Base-by-base conservation (phyloP, 179 eudicot species). In the Gypsophila paniculata region DNA sequence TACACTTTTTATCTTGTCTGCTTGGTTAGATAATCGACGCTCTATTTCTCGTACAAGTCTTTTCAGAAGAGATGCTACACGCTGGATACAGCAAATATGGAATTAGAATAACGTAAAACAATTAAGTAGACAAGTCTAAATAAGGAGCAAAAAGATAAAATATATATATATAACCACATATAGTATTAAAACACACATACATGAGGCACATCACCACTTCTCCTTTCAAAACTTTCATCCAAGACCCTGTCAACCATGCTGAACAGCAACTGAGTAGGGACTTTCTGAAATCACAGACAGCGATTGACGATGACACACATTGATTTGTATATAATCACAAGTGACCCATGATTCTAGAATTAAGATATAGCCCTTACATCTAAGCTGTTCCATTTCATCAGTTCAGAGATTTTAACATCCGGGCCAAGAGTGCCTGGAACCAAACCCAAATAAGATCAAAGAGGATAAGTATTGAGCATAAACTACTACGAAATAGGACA, bases 11-110 rank as follows among this genome's bases (percentile, higher is more conserved):
- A 89, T 78, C 72, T 73, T 85, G 61, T 88, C 90, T 58, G 86
- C 90, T 81, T 90, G 96, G 75, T 79, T 80, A 34, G 90, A 88
- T 69, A 79, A 73, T 71, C 98, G 91, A 32, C 78, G 86, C 82
- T 95, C 91, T 76, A 90, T 87, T 84, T 92, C 96, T 74, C 86
- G 91, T 39, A 95, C 84, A 57, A 90, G 91, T 73, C 80, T 81
- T 82, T 84, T 92, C 79, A 95, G 75, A 74, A 95, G 82, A 74
- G 78, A 79, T 23, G 89, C 93, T 57, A 85, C 91, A 68, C 86
- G 85, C 99, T 94, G 84, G 58, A 69, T 49, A 82, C 49, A 76
- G 65, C 64, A 34, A 71, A 63, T 8, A 68, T 13, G 52, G 32
- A 52, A 17, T 67, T 72, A 66, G 52, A 71, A 19, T 55, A 54